Evolutionary conservation across 2,329 filamentous ascomycete genomes (phyloP).

Genomic region (Aspergillus brunneoviolaceus): DNA sequence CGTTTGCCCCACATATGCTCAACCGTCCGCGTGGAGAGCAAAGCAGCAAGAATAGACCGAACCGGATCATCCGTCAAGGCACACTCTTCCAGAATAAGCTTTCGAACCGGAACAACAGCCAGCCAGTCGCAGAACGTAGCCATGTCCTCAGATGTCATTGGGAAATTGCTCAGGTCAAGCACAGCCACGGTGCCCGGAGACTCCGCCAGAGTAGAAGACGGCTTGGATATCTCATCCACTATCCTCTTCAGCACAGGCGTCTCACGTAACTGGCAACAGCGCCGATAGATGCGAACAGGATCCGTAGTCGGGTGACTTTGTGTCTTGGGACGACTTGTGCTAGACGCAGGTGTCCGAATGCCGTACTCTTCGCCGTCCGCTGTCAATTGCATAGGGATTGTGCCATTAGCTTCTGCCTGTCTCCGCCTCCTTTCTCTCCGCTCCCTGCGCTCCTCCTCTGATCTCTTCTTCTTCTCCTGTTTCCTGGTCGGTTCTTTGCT

Average conservation of each 20-base stretch:
- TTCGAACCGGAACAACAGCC: conserved; percentile 85
- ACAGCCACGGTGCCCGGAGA: conserved; percentile 75
- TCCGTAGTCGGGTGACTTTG: conserved; percentile 80
- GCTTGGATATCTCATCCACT: conserved; percentile 77
- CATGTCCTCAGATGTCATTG: conserved; percentile 78
- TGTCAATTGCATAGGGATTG: conserved; percentile 78
- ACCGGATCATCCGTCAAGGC: conserved; percentile 84
- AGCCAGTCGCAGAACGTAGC: conserved; percentile 90
- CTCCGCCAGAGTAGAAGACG: conserved; percentile 62
- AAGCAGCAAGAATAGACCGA: conserved; percentile 78
- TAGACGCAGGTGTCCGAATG: conserved; percentile 39
- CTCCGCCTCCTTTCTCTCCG: conserved; percentile 84
- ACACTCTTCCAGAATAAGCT: conserved; percentile 82
- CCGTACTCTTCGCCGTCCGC: conserved; percentile 64
- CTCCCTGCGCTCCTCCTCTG: conserved; percentile 87
- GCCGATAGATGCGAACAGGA: conserved; percentile 85
- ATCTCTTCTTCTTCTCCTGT: conserved; percentile 94
- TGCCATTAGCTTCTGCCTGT: conserved; percentile 83
- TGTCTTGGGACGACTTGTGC: conserved; percentile 46
- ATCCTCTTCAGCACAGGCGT: conserved; percentile 90
- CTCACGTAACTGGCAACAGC: conserved; percentile 91
- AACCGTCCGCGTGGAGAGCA: conserved; percentile 74
- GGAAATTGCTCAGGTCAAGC: conserved; percentile 80
- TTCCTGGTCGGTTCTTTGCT: conserved; percentile 62
- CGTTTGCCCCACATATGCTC: conserved; percentile 55